Evolutionary conservation across 2,329 filamentous ascomycete genomes (phyloP).

Genomic region (Pseudogymnoascus sp.): DNA sequence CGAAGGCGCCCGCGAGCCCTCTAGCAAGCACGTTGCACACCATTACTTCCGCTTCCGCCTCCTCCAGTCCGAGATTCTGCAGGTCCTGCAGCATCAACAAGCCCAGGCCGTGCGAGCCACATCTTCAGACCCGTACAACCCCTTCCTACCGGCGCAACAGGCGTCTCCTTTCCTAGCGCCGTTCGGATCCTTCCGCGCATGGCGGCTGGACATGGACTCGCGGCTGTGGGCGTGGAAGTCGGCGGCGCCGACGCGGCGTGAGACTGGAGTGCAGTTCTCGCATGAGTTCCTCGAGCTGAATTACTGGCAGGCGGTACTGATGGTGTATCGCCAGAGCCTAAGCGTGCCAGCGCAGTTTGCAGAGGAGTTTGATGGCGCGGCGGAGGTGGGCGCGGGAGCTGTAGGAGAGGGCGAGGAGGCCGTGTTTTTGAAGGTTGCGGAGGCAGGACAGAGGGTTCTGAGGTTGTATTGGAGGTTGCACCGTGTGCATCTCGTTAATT

Average conservation of each 20-base stretch:
- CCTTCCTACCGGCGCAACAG: slow-evolving; percentile 68
- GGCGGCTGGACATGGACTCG: slow-evolving; percentile 80
- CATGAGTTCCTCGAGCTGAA: slow-evolving; percentile 88
- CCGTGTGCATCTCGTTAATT: slow-evolving; percentile 81
- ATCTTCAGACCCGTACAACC: slow-evolving; percentile 56
- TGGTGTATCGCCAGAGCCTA: slow-evolving; percentile 87
- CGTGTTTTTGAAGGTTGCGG: slow-evolving; percentile 89
- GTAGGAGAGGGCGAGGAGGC: slow-evolving; percentile 69
- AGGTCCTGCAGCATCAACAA: slow-evolving; percentile 88
- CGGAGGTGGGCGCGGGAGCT: slow-evolving; percentile 39
- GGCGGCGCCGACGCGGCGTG: slow-evolving; percentile 63
- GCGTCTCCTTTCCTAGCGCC: slow-evolving; percentile 77
- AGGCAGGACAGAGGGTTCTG: slow-evolving; percentile 87
- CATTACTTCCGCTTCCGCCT: slow-evolving; percentile 87
- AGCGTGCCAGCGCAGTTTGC: slow-evolving; percentile 79
- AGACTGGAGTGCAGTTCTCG: slow-evolving; percentile 83
- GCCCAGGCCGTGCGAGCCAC: slow-evolving; percentile 65
- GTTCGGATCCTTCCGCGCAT: slow-evolving; percentile 79
- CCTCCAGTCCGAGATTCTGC: slow-evolving; percentile 88
- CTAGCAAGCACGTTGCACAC: slow-evolving; percentile 83
- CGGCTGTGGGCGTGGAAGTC: slow-evolving; percentile 81
- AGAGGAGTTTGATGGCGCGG: slow-evolving; percentile 61
- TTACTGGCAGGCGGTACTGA: slow-evolving; percentile 95
- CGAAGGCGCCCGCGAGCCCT: slow-evolving; percentile 51
- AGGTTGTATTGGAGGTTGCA: slow-evolving; percentile 87